Base-by-base conservation (phyloP, 495 filamentous ascomycete species). In the Staphylotrichum longicolle region DNA sequence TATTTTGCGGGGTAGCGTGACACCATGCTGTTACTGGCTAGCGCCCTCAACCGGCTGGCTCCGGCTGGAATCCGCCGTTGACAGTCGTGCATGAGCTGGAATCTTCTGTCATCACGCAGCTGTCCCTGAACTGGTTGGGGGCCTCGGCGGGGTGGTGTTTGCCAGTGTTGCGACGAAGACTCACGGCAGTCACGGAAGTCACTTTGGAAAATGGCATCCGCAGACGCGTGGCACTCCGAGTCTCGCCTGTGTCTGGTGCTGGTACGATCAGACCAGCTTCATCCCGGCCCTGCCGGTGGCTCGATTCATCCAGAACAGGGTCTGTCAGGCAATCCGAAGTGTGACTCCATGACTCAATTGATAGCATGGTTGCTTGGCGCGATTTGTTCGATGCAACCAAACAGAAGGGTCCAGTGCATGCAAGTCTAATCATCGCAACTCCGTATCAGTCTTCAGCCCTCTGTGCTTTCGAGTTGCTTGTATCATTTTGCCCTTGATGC, bases 1-100 rank as follows among this genome's bases (percentile, higher is more conserved):
- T 49, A 58, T 56, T 62, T 65, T 69, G 70, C 68, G 70, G 70
- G 70, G 70, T 63, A 72, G 50, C 53, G 58, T 58, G 56, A 46
- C 45, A 50, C 63, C 56, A 66, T 67, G 57, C 65, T 58, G 12
- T 41, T 55, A 51, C 27, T 41, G 69, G 58, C 52, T 71, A 69
- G 66, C 60, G 63, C 37, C 47, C 10, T 54, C 6, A 40, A 32
- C 41, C 49, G 35, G 37, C 56, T 27, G 48, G 30, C 27, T 48
- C 45, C 53, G 34, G 59, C 40, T 61, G 41, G 54, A 15, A 12
- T 27, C 37, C 10, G 35, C 46, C 37, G 39, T 35, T 55, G 1
- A 14, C n/a, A 47, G 5, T 37, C 6, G 15, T 48, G 54, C 39
- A 44, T 42, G 39, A 35, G 39, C 53, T 57, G 51, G 52, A 64